phyloP scores from a whole-genome alignment of 78 protist species.

The Polysphondylium violaceum region DNA sequence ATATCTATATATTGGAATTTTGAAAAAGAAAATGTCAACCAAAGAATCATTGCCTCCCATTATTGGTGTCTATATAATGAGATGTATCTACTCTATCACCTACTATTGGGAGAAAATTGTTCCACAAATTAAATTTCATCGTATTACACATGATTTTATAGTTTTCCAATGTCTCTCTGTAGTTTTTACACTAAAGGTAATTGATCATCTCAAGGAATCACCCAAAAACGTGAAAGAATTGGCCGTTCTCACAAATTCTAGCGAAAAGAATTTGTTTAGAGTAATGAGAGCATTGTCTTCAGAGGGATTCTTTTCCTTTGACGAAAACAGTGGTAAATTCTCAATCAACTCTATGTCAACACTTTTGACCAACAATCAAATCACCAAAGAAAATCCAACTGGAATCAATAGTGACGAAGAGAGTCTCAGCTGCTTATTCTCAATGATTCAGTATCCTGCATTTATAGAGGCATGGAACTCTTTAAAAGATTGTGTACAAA shows the following conservation, averaged over 20 bases:
- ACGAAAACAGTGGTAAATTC: slow-evolving; percentile 6
- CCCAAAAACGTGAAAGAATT: slow-evolving; percentile 8
- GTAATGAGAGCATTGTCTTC: slow-evolving; percentile 23
- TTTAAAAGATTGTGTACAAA: slow-evolving; percentile 23
- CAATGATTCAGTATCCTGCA: slow-evolving; percentile 48
- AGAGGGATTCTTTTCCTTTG: slow-evolving; percentile 26
- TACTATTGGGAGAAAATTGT: slow-evolving; percentile 61
- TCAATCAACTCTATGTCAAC: background rate
- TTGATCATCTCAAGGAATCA: slow-evolving; percentile 16
- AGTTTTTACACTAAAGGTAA: slow-evolving; percentile 41
- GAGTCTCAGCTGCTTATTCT: slow-evolving; percentile 6
- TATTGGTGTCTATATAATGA: slow-evolving; percentile 25
- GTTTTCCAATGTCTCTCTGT: slow-evolving; percentile 60
- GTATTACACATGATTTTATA: slow-evolving; percentile 52
- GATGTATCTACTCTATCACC: slow-evolving; percentile 51
- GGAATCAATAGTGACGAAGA: background rate
- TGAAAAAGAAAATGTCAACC: slow-evolving; percentile 10
- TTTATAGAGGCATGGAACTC: slow-evolving; percentile 53
- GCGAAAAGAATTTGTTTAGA: slow-evolving; percentile 5
- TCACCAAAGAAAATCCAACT: background rate
- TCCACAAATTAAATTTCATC: slow-evolving; percentile 26
- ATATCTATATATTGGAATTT: slow-evolving; percentile 14
- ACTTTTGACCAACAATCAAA: background rate
- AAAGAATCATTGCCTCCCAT: slow-evolving; percentile 57
- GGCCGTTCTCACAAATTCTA: slow-evolving; percentile 3